Evolutionary conservation across 805 yeast genomes (phyloP), one percentile per base, ranked within the genome.

Genomic region (Tetrapisispora taiwanensis): DNA sequence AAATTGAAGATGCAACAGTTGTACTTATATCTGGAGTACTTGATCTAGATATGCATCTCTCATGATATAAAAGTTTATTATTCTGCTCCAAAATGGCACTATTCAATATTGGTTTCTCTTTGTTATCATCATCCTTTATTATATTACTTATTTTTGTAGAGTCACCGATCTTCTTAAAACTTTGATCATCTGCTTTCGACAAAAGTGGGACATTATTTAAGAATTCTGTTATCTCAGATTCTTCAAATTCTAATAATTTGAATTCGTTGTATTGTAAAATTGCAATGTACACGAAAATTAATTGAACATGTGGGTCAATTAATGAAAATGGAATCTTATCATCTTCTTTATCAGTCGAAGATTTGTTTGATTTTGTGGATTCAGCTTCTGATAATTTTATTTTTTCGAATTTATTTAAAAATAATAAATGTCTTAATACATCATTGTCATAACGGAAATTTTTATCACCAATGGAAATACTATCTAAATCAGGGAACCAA

Each of bases 161-260:
- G 18, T 42, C 46, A 9, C 30, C n/a, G 19, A 59, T 50, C 35
- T 56, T 56, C 46, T 53, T 55, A 39, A 52, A 62, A 53, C 56
- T 56, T 19, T 46, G 32, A 46, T 64, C 63, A 45, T 62, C 67
- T 9, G 64, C 47, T 36, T 60, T 59, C 1, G 66, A 59, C 4
- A 62, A 44, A 45, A 62, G 50, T 1, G 68, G 68, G 2, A 67
- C 57, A 43, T 80, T 74, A 48, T 77, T 76, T 48, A 89, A 70
- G 51, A 79, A 78, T 58, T 88, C 94, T 32, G 88, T 71, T 37
- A 87, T 85, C 63, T 89, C 97, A 50, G 84, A 79, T 59, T 86
- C 95, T 56, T 89, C 97, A 50, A 88, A 79, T 59, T 89, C 97
- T 50, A 85, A 72, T 44, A 89, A 70, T 33, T 83, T 78, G 52